These are phyloP conservation scores for Moniliella sp. DNA, from an alignment of 1,284 basidiomycete genomes.

Conservation along the genomic window DNA sequence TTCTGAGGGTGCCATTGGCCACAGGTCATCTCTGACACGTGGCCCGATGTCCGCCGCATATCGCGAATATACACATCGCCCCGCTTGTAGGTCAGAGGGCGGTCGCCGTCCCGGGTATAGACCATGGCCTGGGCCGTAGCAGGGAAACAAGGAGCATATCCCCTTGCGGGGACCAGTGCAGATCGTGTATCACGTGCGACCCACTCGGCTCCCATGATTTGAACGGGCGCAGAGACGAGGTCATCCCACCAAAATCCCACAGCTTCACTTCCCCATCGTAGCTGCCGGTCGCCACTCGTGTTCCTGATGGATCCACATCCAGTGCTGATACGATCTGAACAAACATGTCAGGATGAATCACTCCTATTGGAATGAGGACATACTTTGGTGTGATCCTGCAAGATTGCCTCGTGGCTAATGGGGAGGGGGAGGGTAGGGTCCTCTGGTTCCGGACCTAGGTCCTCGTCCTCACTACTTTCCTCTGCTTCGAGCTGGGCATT, in stretches of 20 bases:
- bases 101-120: slow-evolving; percentile 41
- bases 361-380: too few relatives aligned
- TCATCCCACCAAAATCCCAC: slow-evolving; percentile 99
- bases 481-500: slow-evolving; percentile 1
- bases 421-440: slow-evolving; percentile 1
- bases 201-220: slow-evolving; percentile 81
- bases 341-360: neutral
- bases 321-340: slow-evolving; percentile 61
- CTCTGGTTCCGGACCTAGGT: slow-evolving; percentile 7
- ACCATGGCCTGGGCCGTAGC: slow-evolving; percentile 70
- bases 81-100: slow-evolving; percentile 44
- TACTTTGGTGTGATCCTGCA: slow-evolving; percentile 76
- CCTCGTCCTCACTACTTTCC: slow-evolving; percentile 1
- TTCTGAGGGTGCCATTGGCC: slow-evolving; percentile 79
- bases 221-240: slow-evolving; percentile 61
- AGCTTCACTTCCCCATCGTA: slow-evolving; percentile 92
- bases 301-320: slow-evolving; percentile 73
- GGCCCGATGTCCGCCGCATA: slow-evolving; percentile 86
- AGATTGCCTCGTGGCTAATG: slow-evolving; percentile 18
- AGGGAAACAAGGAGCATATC: slow-evolving; percentile 39
- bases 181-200: slow-evolving; percentile 43
- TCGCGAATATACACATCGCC: slow-evolving; percentile 94
- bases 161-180: slow-evolving; percentile 9
- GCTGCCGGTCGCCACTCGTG: slow-evolving; percentile 67
- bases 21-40: slow-evolving; percentile 72